These are phyloP conservation scores for Geotrichum reessii DNA, from an alignment of 1,139 yeast species.

Conservation along the genomic window DNA sequence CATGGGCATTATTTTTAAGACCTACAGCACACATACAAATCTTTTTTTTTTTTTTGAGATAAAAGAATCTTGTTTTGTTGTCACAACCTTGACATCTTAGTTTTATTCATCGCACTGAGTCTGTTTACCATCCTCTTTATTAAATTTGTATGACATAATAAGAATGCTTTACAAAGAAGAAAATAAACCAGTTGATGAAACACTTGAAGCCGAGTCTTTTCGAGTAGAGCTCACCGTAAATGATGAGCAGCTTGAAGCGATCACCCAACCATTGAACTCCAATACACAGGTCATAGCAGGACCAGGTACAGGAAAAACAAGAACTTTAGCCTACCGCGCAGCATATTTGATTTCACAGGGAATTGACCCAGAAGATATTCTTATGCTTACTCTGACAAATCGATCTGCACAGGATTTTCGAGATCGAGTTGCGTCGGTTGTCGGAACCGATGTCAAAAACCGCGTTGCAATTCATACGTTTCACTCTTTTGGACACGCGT, in stretches of 20 bases:
- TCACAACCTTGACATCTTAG: not conserved
- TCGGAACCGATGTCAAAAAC: slow-evolving; percentile 29
- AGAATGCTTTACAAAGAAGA: not conserved
- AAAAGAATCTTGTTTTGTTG: no score
- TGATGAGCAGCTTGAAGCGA: slow-evolving; percentile 55
- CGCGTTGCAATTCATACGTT: slow-evolving; percentile 73
- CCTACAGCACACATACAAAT: not conserved
- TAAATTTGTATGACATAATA: not conserved
- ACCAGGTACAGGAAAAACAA: slow-evolving; percentile 87
- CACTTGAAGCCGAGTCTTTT: not conserved
- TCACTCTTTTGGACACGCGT: slow-evolving; percentile 65
- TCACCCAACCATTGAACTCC: slow-evolving; percentile 47
- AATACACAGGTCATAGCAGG: slow-evolving; percentile 81
- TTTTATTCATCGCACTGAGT: not conserved
- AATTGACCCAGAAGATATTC: slow-evolving; percentile 51
- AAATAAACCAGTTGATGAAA: not conserved
- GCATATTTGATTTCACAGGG: slow-evolving; percentile 57
- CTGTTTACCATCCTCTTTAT: not conserved
- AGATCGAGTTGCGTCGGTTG: slow-evolving; percentile 44
- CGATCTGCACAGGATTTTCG: slow-evolving; percentile 83
- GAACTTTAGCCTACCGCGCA: slow-evolving; percentile 71
- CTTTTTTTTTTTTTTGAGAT: not conserved
- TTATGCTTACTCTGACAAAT: slow-evolving; percentile 87
- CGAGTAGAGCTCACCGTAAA: slow-evolving; percentile 40
- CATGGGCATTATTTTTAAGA: not conserved